Evolutionary conservation across 768 basidiomycete genomes (phyloP).

Genomic region (Lepiota venenata): DNA sequence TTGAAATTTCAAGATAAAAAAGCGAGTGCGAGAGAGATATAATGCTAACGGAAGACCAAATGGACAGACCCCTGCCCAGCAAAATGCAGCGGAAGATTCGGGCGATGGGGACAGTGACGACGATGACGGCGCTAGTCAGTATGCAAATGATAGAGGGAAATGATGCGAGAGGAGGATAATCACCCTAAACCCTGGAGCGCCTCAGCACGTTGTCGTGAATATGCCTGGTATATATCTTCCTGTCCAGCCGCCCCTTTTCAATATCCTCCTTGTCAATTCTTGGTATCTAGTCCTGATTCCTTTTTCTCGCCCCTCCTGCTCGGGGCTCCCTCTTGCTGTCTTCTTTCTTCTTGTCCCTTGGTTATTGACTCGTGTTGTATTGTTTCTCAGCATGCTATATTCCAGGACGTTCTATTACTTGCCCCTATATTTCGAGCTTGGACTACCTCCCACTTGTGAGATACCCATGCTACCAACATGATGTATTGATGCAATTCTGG

Average conservation of each 20-base stretch:
- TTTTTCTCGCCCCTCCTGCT: not conserved
- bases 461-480: too few relatives aligned
- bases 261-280: not conserved
- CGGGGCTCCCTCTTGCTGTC: slow-evolving; percentile 2
- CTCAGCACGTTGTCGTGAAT: not conserved
- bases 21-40: slow-evolving; percentile 27
- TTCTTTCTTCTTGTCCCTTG: not conserved
- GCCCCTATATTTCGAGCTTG: too few relatives aligned
- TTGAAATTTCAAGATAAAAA: slow-evolving; percentile 26
- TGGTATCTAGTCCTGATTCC: not conserved
- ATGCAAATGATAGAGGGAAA: slow-evolving; percentile 10
- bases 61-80: slow-evolving; percentile 8
- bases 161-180: not conserved
- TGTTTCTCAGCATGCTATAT: too few relatives aligned
- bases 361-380: too few relatives aligned
- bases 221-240: not conserved
- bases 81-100: slow-evolving; percentile 8
- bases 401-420: too few relatives aligned
- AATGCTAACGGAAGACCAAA: slow-evolving; percentile 12
- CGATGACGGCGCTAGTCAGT: slow-evolving; percentile 1
- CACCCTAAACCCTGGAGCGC: not conserved
- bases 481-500: too few relatives aligned
- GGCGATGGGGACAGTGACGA: slow-evolving; percentile 13
- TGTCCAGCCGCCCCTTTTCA: not conserved
- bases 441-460: too few relatives aligned